Evolutionary conservation across 2,329 filamentous ascomycete species (phyloP), one percentile per base, ranked within the genome.

Genomic region (Falciphora oryzae): DNA sequence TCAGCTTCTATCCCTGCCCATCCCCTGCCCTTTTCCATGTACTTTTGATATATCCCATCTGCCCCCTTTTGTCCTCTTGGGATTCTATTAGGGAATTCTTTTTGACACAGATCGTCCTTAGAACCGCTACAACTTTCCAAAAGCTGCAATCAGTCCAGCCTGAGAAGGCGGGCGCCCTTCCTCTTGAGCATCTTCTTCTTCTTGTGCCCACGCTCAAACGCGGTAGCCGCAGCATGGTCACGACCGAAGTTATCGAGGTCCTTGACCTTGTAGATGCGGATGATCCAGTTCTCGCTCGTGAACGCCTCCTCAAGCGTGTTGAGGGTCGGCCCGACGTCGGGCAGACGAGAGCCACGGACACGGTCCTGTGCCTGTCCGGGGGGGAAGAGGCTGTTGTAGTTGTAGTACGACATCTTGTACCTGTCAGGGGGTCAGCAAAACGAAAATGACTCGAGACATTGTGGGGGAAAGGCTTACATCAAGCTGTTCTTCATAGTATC

Each of bases 331-430:
- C 92, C 89, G 70, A 93, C 84, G 16, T 92, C 87, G n/a, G 95
- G 96, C 63, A 98, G 81, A 66, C 85, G 86, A 53, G 86, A 85
- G 69, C 89, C 88, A 74, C 95, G 93, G 68, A 99, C 95, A 70
- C 95, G 90, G 76, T 99, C 95, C 71, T 88, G 82, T 50, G 92
- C 93, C 79, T 98, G 93, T 67, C 95, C 95, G 2, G 89, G 84
- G 59, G 93, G 94, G 85, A 98, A 99, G 68, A 99, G 87, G 60
- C 85, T 81, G 78, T 94, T 86, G 83, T 91, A 99, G 84, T 98
- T 98, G 86, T 99, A 91, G 85, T 99, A 99, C 28, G 93, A 97
- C 93, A 99, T 97, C 85, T 99, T 99, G 87, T 99, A 99, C 92
- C 93, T 97, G 69, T 69, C 38, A 25, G 32, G 38, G 27, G 53